Conservation (phyloP, 129 eudicot genomes). For the Flaveria brownii region DNA sequence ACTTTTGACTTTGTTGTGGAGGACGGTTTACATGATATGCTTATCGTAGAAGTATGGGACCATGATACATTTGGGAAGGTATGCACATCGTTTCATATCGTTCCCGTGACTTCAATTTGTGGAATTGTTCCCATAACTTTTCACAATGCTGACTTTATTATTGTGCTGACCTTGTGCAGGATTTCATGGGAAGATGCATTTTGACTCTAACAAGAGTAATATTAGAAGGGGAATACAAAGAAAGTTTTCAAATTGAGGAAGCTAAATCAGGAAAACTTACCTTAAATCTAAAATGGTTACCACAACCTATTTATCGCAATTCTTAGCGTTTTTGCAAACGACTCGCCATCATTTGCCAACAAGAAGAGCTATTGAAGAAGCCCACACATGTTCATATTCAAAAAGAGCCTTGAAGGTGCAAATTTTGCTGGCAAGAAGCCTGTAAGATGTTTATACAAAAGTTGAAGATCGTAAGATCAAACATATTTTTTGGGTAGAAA, state of each 20-base stretch:
- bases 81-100: conserved; percentile 13
- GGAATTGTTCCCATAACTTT: background rate
- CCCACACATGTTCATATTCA: background rate
- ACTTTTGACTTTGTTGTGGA: conserved; percentile 96
- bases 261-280: conserved; percentile 78
- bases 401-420: conserved; percentile 5
- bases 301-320: conserved; percentile 69
- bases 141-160: conserved; percentile 10
- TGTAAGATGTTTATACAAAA: conserved; percentile 6
- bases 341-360: background rate
- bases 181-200: conserved; percentile 93
- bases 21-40: conserved; percentile 97
- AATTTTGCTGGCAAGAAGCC: conserved; percentile 6
- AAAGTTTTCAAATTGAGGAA: conserved; percentile 63
- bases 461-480: conserved; percentile 1
- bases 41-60: conserved; percentile 87
- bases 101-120: background rate
- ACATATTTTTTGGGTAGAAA: conserved; percentile 12
- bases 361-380: conserved; percentile 16
- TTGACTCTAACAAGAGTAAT: conserved; percentile 87
- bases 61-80: conserved; percentile 99
- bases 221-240: conserved; percentile 86
- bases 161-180: conserved; percentile 42
- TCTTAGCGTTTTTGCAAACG: conserved; percentile 24
- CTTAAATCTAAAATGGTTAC: conserved; percentile 79